A percentile compares a stretch with the other conserved stretches of the same genome.
Evolutionary conservation across 495 filamentous ascomycete genomes (phyloP).

Genomic region (Venustampulla echinocandica): DNA sequence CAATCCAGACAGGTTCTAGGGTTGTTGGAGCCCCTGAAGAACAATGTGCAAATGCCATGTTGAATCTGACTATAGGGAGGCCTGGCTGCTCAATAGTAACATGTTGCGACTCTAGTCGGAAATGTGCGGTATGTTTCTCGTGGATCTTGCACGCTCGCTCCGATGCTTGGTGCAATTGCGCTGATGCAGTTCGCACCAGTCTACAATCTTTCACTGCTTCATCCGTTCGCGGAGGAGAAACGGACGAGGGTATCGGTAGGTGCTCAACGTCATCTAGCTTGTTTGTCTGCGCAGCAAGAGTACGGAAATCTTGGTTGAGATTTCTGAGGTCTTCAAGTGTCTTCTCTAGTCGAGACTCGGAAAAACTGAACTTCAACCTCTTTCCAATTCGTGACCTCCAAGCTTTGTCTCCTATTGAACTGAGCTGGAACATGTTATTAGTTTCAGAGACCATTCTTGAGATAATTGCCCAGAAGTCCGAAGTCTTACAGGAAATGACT

Average conservation of each 20-base stretch:
- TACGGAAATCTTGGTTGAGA: constrained; percentile 9
- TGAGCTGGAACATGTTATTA: neutral
- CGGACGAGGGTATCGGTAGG: neutral
- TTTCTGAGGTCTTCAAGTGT: constrained; percentile 6
- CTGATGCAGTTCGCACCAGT: constrained; percentile 24
- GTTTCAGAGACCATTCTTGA: neutral
- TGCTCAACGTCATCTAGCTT: neutral
- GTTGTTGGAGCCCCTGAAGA: neutral
- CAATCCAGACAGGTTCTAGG: constrained; percentile 3
- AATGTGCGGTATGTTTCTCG: constrained; percentile 25
- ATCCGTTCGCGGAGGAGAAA: neutral
- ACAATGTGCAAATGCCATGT: constrained; percentile 19
- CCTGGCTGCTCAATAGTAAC: neutral
- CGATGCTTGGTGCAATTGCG: constrained; percentile 29
- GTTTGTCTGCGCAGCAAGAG: constrained; percentile 8
- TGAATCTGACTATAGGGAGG: constrained; percentile 21
- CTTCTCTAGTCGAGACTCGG: constrained; percentile 5
- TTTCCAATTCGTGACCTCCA: constrained; percentile 7
- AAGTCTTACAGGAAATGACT: constrained; percentile 10
- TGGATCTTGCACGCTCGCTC: constrained; percentile 27
- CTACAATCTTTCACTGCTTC: constrained; percentile 13
- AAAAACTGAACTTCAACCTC: constrained; percentile 14
- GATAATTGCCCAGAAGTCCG: no score
- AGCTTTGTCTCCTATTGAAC: constrained; percentile 9
- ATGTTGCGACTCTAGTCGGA: constrained; percentile 27